phyloP scores from a whole-genome alignment of 2,329 filamentous ascomycete genomes.

The Hansfordia pulvinata region DNA sequence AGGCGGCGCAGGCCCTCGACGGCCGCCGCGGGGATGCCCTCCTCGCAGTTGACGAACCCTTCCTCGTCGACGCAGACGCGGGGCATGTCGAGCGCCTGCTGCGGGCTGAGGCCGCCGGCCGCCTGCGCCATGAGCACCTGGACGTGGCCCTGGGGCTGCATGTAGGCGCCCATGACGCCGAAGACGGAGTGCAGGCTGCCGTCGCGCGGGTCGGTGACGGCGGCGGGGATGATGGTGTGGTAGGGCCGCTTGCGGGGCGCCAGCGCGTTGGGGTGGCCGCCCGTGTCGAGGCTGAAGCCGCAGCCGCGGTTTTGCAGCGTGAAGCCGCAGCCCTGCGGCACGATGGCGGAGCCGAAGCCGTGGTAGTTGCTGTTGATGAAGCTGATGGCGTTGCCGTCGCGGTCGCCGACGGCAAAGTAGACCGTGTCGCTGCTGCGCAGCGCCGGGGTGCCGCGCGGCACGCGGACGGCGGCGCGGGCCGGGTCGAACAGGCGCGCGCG shows the following conservation, averaged over 20 bases:
- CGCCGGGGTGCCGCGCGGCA: slow-evolving; percentile 65
- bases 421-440: slow-evolving; percentile 84
- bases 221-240: slow-evolving; percentile 91
- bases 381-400: slow-evolving; percentile 74
- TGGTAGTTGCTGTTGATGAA: slow-evolving; percentile 96
- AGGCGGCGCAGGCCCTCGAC: slow-evolving; percentile 51
- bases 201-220: slow-evolving; percentile 68
- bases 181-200: slow-evolving; percentile 71
- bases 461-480: slow-evolving; percentile 42
- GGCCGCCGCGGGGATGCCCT: slow-evolving; percentile 60
- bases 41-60: slow-evolving; percentile 63
- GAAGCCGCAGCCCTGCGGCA: slow-evolving; percentile 79
- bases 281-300: slow-evolving; percentile 61
- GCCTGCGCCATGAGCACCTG: slow-evolving; percentile 87
- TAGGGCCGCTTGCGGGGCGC: slow-evolving; percentile 81
- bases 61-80: slow-evolving; percentile 70
- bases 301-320: slow-evolving; percentile 87
- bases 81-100: slow-evolving; percentile 81
- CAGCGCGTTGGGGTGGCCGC: slow-evolving; percentile 64
- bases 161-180: slow-evolving; percentile 96
- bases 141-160: slow-evolving; percentile 94
- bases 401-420: slow-evolving; percentile 79
- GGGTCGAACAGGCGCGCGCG: slow-evolving; percentile 47
- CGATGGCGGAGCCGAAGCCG: slow-evolving; percentile 77
- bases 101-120: slow-evolving; percentile 67